Base-by-base conservation (phyloP, 1,139 yeast genomes). In the Kodamaea anthophila region DNA sequence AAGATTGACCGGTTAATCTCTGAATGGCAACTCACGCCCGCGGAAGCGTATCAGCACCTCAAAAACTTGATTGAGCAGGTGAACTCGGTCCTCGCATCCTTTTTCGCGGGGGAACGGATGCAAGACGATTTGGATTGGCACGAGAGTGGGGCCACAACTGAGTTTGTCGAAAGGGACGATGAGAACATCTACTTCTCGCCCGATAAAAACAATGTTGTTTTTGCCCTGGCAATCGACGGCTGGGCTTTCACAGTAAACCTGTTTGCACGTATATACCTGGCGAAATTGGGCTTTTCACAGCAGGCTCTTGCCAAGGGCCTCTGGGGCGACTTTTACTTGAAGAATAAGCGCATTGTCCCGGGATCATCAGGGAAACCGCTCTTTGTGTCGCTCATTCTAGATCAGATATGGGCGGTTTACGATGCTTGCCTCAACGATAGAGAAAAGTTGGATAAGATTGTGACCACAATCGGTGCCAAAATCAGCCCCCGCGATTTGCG, bases 221-320 rank as follows among this genome's bases (percentile, higher is more conserved):
- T 93, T 60, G 88, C 96, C 1, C 81, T 94, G 23, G 98, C 98
- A 1, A 66, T 83, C 14, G 98, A 91, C 55, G 97, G 97, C 4
- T 93, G 98, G 98, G 98, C 97, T 1, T 93, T 93, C 55, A 83
- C 87, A 30, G 66, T 93, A 22, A 76, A 84, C 35, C 95, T 93
- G 37, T 83, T 91, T 58, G 85, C 96, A 5, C 78, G 83, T 35
- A 77, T 93, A 23, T 86, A 86, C 49, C 93, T 82, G 58, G 74
- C 77, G 22, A 87, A 86, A 47, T 62, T 91, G 21, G 96, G 96
- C 0, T 82, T 91, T 43, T 83, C 86, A 39, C 77, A 87, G 37
- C 73, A 74, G 19, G 86, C 77, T 34, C 66, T 93, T 27, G 77
- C 82, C 37, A 84, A 84, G 47, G 87, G 91, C n/a, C 62, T 93